Evolutionary conservation across 2,329 filamentous ascomycete genomes (phyloP), one percentile per base, ranked within the genome.

Genomic region (Clonostachys solani): DNA sequence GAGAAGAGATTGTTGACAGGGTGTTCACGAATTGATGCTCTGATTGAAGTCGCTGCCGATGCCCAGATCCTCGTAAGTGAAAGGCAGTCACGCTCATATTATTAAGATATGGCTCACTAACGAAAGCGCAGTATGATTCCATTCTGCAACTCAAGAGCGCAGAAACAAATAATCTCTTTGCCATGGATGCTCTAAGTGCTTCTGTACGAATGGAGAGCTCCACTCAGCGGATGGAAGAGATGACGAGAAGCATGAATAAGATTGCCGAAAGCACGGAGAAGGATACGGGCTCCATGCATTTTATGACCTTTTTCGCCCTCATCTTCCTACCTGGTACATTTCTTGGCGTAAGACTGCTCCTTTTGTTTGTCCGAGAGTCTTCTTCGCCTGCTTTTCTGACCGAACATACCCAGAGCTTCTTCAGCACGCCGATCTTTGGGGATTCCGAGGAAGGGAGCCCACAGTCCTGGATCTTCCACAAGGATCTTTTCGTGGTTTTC

Each of bases 301-400:
- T 44, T 9, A 44, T 44, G n/a, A 44, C 42, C 19, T 44, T 44
- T 33, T n/a, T 44, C 42, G 33, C 42, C 15, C 42, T 44, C 15
- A 13, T 35, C 33, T 44, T 44, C 33, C 42, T 44, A 1, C 42
- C 42, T 9, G 42, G 15, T 6, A 44, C 42, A 9, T 44, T 44
- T 34, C 18, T 44, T n/a, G 42, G 15, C 15, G 42, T 44, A 44
- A 44, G 42, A 44, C 7, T 16, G 34, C n/a, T 35, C 12, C 42
- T n/a, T 19, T 44, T 23, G 13, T n/a, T n/a, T 44, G 34, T 18
- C 12, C 42, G 15, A 15, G 15, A 10, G 33, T 23, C 15, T 19
- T 16, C 42, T 33, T 35, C 16, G 18, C 17, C n/a, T 35, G 12
- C 42, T 33, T 7, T 38, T 38, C 36, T 38, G 17, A 38, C 36